A percentile compares a stretch with the other conserved stretches of the same genome.
phyloP scores from a whole-genome alignment of 306 rosid species.

The Corylus heterophylla region DNA sequence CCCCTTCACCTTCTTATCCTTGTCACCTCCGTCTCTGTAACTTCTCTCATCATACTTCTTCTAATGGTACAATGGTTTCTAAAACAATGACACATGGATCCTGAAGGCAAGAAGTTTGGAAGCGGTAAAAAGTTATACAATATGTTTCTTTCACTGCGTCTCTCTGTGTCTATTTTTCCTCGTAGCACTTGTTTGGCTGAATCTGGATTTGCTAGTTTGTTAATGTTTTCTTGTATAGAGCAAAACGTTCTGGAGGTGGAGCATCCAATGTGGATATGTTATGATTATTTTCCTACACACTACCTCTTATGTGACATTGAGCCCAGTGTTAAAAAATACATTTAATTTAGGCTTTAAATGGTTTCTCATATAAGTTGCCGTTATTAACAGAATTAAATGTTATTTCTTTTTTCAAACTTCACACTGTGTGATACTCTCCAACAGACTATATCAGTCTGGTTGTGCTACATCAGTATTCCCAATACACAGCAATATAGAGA shows the following conservation, averaged over 20 bases:
- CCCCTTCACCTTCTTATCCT: too few relatives aligned
- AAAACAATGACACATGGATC: slow-evolving; percentile 69
- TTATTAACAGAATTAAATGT: background rate
- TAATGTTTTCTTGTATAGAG: background rate
- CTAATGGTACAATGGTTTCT: slow-evolving; percentile 31
- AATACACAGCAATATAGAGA: too few relatives aligned
- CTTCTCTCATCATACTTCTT: too few relatives aligned
- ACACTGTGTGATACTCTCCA: background rate
- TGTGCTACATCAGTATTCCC: background rate
- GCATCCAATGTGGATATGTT: background rate
- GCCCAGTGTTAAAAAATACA: background rate
- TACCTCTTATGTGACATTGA: background rate
- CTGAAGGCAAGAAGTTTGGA: slow-evolving; percentile 77
- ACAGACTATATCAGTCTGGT: background rate
- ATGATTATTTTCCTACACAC: background rate
- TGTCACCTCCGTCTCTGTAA: too few relatives aligned
- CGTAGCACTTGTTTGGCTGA: background rate
- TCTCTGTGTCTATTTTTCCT: background rate
- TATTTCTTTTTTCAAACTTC: background rate
- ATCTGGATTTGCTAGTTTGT: background rate
- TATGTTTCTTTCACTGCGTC: slow-evolving; percentile 7
- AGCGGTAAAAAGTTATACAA: slow-evolving; percentile 53
- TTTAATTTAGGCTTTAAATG: background rate
- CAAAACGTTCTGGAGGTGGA: background rate
- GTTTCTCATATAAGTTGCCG: background rate